These are phyloP conservation scores for Colletotrichum horii DNA, from an alignment of 2,329 filamentous ascomycete species.

Conservation along the genomic window DNA sequence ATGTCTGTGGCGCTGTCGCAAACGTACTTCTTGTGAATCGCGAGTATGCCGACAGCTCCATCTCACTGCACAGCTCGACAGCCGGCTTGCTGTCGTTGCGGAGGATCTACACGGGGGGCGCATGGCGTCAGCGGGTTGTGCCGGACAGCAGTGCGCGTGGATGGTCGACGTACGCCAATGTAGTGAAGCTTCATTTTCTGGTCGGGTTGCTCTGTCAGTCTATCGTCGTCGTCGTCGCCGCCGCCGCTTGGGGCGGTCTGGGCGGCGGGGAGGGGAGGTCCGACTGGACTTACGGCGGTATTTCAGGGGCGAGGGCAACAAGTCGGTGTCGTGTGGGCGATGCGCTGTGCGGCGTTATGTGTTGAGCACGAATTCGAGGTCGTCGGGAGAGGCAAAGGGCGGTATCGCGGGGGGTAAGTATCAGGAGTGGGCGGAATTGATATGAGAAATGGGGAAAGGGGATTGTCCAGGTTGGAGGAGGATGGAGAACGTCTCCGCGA, in stretches of 20 bases:
- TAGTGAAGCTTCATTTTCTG: constrained; percentile 83
- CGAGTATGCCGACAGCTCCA: constrained; percentile 79
- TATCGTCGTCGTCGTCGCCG: neutral
- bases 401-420: neutral
- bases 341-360: neutral
- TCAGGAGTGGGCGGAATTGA: neutral
- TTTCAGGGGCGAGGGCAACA: neutral
- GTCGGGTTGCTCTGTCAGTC: neutral
- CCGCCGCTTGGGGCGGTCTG: neutral
- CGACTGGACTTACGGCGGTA: constrained; percentile 13
- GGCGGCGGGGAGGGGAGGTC: neutral
- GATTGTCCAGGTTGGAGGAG: neutral
- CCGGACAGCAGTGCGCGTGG: neutral
- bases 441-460: constrained; percentile 10
- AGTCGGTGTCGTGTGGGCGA: neutral
- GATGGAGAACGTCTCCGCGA: constrained; percentile 13
- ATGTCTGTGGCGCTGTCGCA: neutral
- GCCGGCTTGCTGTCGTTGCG: constrained; percentile 80
- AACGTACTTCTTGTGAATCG: constrained; percentile 77
- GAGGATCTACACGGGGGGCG: constrained; percentile 66
- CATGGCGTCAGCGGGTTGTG: neutral
- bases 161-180: constrained; percentile 70
- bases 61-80: constrained; percentile 77
- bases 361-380: neutral
- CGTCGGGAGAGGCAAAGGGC: neutral